phyloP scores from a whole-genome alignment of 345 rosid species.

The Melaleuca quinquenervia region DNA sequence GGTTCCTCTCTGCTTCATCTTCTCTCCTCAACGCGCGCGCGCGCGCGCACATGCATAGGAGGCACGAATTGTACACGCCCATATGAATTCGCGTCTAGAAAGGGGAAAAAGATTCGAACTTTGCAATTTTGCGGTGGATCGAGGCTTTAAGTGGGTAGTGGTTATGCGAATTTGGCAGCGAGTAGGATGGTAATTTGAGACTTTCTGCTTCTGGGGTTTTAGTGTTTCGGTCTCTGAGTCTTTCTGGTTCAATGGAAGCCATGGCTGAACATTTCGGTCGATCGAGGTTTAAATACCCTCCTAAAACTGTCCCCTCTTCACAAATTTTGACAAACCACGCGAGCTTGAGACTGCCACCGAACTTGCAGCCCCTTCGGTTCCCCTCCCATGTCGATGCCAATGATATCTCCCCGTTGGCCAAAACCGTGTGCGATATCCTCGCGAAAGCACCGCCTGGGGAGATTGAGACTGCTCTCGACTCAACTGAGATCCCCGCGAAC shows the following conservation, averaged over 20 bases:
- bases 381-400: slow-evolving; percentile 14
- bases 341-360: background rate
- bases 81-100: background rate
- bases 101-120: background rate
- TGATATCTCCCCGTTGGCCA: slow-evolving; percentile 19
- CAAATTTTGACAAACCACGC: background rate
- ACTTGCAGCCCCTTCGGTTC: slow-evolving; percentile 6
- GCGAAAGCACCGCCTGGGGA: slow-evolving; percentile 11
- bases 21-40: background rate
- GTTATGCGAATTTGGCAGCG: background rate
- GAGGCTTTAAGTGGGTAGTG: background rate
- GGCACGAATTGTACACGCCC: background rate
- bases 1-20: background rate
- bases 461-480: slow-evolving; percentile 25
- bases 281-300: background rate
- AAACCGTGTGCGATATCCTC: slow-evolving; percentile 20
- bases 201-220: background rate
- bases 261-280: background rate
- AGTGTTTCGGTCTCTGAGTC: background rate
- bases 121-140: background rate
- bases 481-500: slow-evolving; percentile 18
- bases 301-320: background rate
- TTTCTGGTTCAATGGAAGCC: background rate
- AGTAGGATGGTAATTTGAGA: background rate
- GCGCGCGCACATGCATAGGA: background rate